Conservation (phyloP, 768 basidiomycete species). For the Kwoniella mangroviensis region DNA sequence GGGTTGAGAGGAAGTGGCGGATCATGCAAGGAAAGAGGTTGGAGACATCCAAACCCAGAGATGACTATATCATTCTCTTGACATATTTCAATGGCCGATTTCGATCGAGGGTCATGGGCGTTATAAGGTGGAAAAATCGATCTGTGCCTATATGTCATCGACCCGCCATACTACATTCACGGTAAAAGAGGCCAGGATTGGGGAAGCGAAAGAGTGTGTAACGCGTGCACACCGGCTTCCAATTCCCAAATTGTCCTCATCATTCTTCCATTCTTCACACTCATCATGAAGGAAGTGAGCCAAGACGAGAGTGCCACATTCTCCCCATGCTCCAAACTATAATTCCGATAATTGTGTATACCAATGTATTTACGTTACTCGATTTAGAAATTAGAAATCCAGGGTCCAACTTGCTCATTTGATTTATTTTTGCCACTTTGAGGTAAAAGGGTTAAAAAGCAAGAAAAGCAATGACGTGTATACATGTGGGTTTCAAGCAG, state of each 20-base stretch:
- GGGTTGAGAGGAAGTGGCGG: conserved; percentile 33
- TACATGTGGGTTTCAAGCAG: not conserved
- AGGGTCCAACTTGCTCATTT: not conserved
- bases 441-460: not conserved
- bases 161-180: not conserved
- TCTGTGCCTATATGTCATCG: conserved; percentile 37
- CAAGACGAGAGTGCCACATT: not conserved
- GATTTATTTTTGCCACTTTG: conserved; percentile 12
- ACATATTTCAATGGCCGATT: conserved; percentile 47
- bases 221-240: no score
- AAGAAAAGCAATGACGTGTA: conserved; percentile 12
- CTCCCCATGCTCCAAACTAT: not conserved
- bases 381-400: not conserved
- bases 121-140: conserved; percentile 60
- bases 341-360: conserved; percentile 1
- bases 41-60: conserved; percentile 45
- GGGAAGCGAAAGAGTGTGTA: no score
- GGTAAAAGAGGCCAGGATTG: not conserved
- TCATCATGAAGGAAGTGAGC: no score
- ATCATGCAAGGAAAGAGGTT: conserved; percentile 33
- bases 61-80: conserved; percentile 49
- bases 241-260: no score
- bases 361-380: conserved; percentile 16
- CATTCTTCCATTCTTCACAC: no score
- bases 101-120: conserved; percentile 21